Evolutionary conservation across 441 rosid genomes (phyloP).

Genomic region (Pelargonium citronellum): DNA sequence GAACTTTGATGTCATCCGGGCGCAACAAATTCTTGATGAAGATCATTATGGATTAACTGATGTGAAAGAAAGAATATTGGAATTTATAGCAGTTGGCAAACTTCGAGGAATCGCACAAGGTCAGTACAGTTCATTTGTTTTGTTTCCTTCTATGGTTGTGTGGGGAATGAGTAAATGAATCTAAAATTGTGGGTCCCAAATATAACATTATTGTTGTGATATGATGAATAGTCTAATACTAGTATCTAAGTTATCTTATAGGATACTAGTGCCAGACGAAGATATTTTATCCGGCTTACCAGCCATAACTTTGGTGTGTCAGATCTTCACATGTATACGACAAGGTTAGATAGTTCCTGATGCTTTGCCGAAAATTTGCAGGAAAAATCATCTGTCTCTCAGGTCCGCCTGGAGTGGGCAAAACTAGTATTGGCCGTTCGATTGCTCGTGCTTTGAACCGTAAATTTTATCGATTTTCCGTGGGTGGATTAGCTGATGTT

Average conservation of each 20-base stretch:
- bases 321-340: not conserved
- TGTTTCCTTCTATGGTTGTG: not conserved
- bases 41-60: constrained; percentile 89
- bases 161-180: not conserved
- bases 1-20: constrained; percentile 74
- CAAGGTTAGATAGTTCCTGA: constrained; percentile 13
- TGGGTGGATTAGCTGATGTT: constrained; percentile 92
- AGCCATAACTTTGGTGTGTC: not conserved
- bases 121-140: constrained; percentile 24
- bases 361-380: constrained; percentile 29
- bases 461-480: constrained; percentile 82
- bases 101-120: constrained; percentile 98
- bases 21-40: constrained; percentile 80
- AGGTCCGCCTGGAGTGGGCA: constrained; percentile 98
- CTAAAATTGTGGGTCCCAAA: not conserved
- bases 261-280: not conserved
- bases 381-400: constrained; percentile 94
- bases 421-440: constrained; percentile 94
- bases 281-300: not conserved
- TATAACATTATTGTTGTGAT: not conserved
- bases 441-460: constrained; percentile 90
- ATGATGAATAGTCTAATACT: not conserved
- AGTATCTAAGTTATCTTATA: not conserved
- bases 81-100: constrained; percentile 97
- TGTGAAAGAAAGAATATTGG: constrained; percentile 93